Evolutionary conservation across 2,329 filamentous ascomycete genomes (phyloP), one percentile per base, ranked within the genome.

Genomic region (Ascochyta fabae): DNA sequence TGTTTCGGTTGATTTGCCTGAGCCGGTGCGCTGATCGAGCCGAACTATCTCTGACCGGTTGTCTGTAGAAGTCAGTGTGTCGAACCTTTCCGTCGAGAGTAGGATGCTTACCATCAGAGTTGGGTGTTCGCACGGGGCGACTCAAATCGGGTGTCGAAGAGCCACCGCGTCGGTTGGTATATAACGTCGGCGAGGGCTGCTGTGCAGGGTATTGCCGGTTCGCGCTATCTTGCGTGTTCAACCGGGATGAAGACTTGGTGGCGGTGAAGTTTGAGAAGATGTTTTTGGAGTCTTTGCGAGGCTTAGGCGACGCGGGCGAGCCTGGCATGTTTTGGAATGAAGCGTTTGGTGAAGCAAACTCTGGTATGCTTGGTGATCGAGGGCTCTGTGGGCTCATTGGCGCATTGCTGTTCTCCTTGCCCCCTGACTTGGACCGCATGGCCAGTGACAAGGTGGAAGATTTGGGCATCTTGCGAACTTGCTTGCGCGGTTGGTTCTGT

Each of bases 231-330:
- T 74, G 73, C 55, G 65, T 74, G 35, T 66, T 64, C 6, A 78
- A 57, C 39, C 78, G 78, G 39, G 73, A 78, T 6, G 79, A 78
- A 26, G 79, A 80, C 56, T 79, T 81, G 6, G 77, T 75, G 10
- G 78, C 78, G 52, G 78, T 75, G 55, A 80, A 76, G 60, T 82
- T 82, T 39, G 77, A 74, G 60, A 82, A 82, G 59, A 82, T 80
- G 61, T 64, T 71, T 46, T 74, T 70, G 10, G 76, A 68, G 46
- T 78, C 75, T 61, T 77, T 75, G 45, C 71, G 71, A 44, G 64
- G 65, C 51, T 71, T 74, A 7, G 72, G 70, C 2, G 73, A 73
- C 19, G 72, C 66, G 3, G 73, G 72, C 26, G 71, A 72, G 38
- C 69, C 66, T 23, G 72, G 70, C 55, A 67, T 61, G 46, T 66